phyloP scores from a whole-genome alignment of 495 filamentous ascomycete species.

The Trichoderma virens region DNA sequence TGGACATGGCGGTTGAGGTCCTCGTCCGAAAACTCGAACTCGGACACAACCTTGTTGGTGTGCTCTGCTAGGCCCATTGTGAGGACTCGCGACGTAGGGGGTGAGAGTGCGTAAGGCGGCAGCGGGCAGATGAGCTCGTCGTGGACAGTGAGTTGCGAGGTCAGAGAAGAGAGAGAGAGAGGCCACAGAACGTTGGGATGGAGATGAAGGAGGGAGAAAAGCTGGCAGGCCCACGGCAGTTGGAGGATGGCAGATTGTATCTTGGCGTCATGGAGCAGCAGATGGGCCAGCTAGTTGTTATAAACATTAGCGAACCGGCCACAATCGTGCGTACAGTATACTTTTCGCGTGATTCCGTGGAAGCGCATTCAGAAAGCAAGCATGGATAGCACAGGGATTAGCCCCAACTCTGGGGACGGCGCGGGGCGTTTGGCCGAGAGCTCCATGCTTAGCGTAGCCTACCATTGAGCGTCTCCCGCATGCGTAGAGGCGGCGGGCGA shows the following conservation, averaged over 20 bases:
- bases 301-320: conserved; percentile 1
- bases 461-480: conserved; percentile 1
- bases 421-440: conserved; percentile 7
- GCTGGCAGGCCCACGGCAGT: not conserved
- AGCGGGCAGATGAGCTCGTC: conserved; percentile 37
- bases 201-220: conserved; percentile 19
- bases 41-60: conserved; percentile 67
- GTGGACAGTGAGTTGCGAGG: conserved; percentile 22
- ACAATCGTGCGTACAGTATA: not conserved
- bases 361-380: not conserved
- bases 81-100: conserved; percentile 38
- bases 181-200: conserved; percentile 22
- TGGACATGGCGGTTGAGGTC: conserved; percentile 71
- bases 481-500: not conserved
- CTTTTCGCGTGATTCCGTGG: not conserved
- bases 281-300: conserved; percentile 19
- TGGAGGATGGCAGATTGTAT: conserved; percentile 14
- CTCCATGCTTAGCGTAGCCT: conserved; percentile 7
- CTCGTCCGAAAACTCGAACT: conserved; percentile 80
- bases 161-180: conserved; percentile 33
- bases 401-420: conserved; percentile 8
- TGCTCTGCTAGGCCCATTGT: conserved; percentile 59
- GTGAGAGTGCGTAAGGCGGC: conserved; percentile 37
- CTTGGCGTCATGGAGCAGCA: conserved; percentile 26
- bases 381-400: conserved; percentile 6